phyloP scores from a whole-genome alignment of 2,329 filamentous ascomycete species.

The Penicillium sp. region DNA sequence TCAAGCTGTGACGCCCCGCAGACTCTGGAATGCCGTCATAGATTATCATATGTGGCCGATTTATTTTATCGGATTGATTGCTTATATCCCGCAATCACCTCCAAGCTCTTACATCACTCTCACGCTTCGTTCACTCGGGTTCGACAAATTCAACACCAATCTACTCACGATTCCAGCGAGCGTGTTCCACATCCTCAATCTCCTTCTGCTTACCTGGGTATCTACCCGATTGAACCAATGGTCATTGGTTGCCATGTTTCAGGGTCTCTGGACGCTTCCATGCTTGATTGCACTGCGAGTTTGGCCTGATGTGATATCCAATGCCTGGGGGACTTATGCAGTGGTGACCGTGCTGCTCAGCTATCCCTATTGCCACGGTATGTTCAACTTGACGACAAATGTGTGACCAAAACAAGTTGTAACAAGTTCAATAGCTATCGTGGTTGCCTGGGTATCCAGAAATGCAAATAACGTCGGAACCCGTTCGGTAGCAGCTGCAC shows the following conservation, averaged over 20 bases:
- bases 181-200: constrained; percentile 13
- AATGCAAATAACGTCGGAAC: constrained; percentile 66
- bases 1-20: constrained; percentile 51
- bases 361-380: constrained; percentile 2
- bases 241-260: not conserved
- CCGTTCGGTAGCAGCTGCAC: constrained; percentile 62
- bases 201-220: constrained; percentile 13
- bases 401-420: not conserved
- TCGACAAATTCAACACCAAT: constrained; percentile 65
- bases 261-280: constrained; percentile 61
- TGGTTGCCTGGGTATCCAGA: constrained; percentile 64
- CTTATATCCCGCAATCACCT: constrained; percentile 59
- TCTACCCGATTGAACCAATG: constrained; percentile 11
- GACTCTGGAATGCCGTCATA: constrained; percentile 55
- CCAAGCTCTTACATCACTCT: constrained; percentile 61
- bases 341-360: constrained; percentile 5
- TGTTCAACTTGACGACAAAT: not conserved
- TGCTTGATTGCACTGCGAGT: constrained; percentile 57
- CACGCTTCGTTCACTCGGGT: constrained; percentile 60
- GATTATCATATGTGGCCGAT: constrained; percentile 65
- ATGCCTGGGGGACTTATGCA: constrained; percentile 46
- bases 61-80: constrained; percentile 58
- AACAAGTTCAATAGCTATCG: constrained; percentile 45
- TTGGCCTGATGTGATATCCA: constrained; percentile 49
- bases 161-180: constrained; percentile 59